These are phyloP conservation scores for Ascochyta clinopodiicola DNA, from an alignment of 2,329 filamentous ascomycete species.

Conservation along the genomic window DNA sequence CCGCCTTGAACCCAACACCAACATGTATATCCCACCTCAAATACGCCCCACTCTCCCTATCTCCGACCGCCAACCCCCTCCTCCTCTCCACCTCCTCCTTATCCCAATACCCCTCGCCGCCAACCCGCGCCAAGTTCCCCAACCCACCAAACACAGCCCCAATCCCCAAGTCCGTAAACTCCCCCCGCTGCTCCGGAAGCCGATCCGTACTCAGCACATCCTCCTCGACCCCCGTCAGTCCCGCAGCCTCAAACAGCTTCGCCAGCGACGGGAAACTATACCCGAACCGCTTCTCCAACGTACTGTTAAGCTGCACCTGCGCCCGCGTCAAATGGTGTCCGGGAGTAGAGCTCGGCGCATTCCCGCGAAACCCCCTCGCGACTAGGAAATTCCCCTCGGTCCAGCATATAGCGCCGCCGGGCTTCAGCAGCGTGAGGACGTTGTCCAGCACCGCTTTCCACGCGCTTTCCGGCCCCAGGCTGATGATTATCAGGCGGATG, in stretches of 20 bases:
- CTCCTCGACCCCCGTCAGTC: slow-evolving; percentile 26
- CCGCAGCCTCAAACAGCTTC: slow-evolving; percentile 26
- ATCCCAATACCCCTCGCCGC: slow-evolving; percentile 32
- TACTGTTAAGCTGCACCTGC: slow-evolving; percentile 30
- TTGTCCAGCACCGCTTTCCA: slow-evolving; percentile 35
- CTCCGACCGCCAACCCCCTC: slow-evolving; percentile 25
- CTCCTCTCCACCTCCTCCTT: slow-evolving; percentile 26
- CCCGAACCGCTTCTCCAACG: slow-evolving; percentile 29
- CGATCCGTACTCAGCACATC: slow-evolving; percentile 40
- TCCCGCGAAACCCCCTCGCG: slow-evolving; percentile 31
- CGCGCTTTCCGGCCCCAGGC: slow-evolving; percentile 28
- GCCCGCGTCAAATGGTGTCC: slow-evolving; percentile 30
- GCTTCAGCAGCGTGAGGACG: slow-evolving; percentile 36
- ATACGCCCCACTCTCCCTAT: slow-evolving; percentile 37
- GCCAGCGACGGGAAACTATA: slow-evolving; percentile 33
- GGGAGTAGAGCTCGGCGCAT: slow-evolving; percentile 2
- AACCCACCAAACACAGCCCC: slow-evolving; percentile 36
- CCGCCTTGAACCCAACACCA: slow-evolving; percentile 30
- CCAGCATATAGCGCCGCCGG: slow-evolving; percentile 37
- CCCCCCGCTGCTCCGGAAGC: slow-evolving; percentile 27
- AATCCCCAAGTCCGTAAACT: slow-evolving; percentile 37
- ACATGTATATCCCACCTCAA: slow-evolving; percentile 41
- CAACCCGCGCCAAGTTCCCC: slow-evolving; percentile 31
- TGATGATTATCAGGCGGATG: slow-evolving; percentile 39
- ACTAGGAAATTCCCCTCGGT: slow-evolving; percentile 40